These are phyloP conservation scores for Phytomonas serpens DNA, from an alignment of 208 protist genomes.

Conservation along the genomic window DNA sequence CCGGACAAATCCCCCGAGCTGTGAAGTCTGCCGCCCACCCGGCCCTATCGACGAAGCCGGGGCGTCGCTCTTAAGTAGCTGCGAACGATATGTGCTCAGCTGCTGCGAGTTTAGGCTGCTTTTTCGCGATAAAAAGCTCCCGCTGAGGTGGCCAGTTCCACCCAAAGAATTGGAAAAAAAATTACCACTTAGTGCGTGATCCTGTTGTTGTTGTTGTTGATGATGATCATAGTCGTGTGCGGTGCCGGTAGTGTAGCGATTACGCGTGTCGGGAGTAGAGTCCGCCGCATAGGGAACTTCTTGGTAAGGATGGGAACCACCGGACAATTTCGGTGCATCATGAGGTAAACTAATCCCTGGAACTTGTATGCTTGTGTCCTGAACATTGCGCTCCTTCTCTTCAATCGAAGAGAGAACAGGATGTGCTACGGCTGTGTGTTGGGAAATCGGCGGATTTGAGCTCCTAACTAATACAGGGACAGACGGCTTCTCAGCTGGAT, in stretches of 20 bases:
- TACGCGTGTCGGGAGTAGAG: background rate
- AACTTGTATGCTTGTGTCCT: background rate
- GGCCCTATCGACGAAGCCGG: background rate
- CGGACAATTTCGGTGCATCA: background rate
- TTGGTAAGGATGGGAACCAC: background rate
- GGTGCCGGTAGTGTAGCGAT: no score
- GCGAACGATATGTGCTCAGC: background rate
- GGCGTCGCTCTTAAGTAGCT: background rate
- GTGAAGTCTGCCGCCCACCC: background rate
- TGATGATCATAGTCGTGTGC: no score
- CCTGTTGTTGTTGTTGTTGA: background rate
- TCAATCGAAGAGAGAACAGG: background rate
- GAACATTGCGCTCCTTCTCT: background rate
- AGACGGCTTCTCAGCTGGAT: background rate
- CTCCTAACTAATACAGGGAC: background rate
- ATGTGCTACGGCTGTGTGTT: background rate
- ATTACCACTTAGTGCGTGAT: background rate
- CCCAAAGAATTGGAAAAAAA: background rate
- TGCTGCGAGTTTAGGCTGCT: background rate
- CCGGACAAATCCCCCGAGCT: slow-evolving; percentile 5
- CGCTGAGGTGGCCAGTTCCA: background rate
- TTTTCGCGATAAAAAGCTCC: background rate
- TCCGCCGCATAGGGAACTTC: background rate
- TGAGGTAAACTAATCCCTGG: background rate
- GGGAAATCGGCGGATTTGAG: background rate